phyloP scores from a whole-genome alignment of 2,329 filamentous ascomycete species.

The Colletotrichum theobromicola region DNA sequence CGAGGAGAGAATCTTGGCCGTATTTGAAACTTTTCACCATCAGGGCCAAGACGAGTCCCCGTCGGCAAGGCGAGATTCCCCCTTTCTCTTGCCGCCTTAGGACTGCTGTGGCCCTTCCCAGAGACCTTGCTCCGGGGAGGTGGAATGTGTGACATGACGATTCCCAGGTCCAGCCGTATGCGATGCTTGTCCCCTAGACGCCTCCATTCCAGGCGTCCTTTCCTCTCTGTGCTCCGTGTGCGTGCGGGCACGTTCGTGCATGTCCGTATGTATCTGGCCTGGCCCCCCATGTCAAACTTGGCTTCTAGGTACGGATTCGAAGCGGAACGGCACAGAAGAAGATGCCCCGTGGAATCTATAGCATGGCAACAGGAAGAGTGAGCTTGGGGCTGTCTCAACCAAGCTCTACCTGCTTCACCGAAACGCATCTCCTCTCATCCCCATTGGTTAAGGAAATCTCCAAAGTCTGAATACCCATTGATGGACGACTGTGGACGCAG shows the following conservation, averaged over 20 bases:
- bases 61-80: background rate
- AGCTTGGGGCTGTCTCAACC: background rate
- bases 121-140: background rate
- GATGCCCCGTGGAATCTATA: background rate
- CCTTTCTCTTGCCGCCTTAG: background rate
- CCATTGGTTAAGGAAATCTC: too few species aligned
- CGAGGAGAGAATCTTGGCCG: constrained; percentile 6
- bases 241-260: background rate
- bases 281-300: background rate
- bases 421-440: background rate
- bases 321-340: background rate
- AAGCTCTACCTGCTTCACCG: background rate
- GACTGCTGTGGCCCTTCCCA: background rate
- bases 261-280: background rate
- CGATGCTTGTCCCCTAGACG: background rate
- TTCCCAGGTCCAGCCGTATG: constrained; percentile 1
- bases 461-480: background rate
- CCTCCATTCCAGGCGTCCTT: background rate
- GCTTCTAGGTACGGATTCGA: background rate
- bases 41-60: background rate
- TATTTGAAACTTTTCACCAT: constrained; percentile 12
- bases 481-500: background rate
- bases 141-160: constrained; percentile 13
- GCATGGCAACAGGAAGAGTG: background rate
- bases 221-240: background rate